phyloP scores from a whole-genome alignment of 306 rosid genomes.

The Citrullus colocynthis region DNA sequence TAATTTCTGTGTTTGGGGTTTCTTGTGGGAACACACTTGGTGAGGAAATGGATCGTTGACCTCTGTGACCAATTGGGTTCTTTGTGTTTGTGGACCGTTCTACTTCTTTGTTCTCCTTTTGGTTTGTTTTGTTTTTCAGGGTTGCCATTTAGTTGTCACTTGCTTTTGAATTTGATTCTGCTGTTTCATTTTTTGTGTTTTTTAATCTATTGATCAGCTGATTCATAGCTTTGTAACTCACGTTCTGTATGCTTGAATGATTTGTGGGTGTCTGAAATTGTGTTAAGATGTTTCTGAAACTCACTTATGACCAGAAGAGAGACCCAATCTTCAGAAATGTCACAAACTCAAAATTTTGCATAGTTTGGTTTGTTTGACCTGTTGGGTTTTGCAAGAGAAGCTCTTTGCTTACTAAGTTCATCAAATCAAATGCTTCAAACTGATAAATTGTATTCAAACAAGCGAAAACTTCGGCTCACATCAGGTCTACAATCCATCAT shows the following conservation, averaged over 20 bases:
- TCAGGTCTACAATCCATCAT: not conserved
- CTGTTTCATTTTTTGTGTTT: not conserved
- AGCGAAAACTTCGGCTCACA: not conserved
- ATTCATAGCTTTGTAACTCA: not conserved
- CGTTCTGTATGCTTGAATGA: not conserved
- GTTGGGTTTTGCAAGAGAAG: not conserved
- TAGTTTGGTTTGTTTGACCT: not conserved
- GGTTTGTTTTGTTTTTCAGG: not conserved
- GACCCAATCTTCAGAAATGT: not conserved
- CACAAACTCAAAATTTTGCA: not conserved
- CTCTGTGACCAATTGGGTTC: not conserved
- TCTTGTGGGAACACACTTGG: not conserved
- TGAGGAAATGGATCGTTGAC: not conserved
- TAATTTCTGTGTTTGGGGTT: not conserved
- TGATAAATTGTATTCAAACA: not conserved
- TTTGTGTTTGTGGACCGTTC: not conserved
- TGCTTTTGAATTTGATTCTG: not conserved
- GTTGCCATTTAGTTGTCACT: not conserved
- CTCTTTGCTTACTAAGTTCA: not conserved
- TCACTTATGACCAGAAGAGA: not conserved
- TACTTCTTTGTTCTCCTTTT: not conserved
- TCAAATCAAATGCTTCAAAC: not conserved
- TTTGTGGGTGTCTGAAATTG: not conserved
- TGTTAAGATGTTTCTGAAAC: not conserved
- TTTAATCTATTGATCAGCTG: not conserved